phyloP scores from a whole-genome alignment of 768 basidiomycete genomes.

The Podaxis mareebaensis region DNA sequence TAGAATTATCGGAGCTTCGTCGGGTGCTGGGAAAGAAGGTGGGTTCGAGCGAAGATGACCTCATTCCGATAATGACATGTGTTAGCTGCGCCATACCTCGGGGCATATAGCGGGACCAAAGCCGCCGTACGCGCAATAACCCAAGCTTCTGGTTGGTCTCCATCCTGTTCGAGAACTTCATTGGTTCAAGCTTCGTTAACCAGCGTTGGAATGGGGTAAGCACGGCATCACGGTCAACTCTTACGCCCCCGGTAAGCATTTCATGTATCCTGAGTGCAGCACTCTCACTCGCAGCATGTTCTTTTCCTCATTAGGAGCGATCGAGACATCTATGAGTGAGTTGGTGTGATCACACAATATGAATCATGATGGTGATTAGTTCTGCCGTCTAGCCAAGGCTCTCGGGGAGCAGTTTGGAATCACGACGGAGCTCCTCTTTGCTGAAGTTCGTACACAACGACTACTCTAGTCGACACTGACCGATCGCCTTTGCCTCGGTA shows the following conservation, averaged over 20 bases:
- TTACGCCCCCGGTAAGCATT: conserved; percentile 23
- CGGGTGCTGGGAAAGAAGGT: conserved; percentile 39
- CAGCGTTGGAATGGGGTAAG: conserved; percentile 24
- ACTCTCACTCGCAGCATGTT: background rate
- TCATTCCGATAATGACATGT: background rate
- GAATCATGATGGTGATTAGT: background rate
- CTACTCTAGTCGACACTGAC: background rate
- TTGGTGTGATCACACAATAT: background rate
- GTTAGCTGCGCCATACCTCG: conserved; percentile 11
- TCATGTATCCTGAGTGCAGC: background rate
- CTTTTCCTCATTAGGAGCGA: background rate
- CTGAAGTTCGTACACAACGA: background rate
- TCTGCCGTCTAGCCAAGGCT: background rate
- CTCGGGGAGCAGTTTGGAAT: conserved; percentile 6
- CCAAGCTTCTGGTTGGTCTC: conserved; percentile 32
- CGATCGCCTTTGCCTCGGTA: too few relatives aligned
- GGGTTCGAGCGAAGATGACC: conserved; percentile 8
- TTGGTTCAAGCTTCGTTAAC: background rate
- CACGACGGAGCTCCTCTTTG: background rate
- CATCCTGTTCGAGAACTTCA: background rate
- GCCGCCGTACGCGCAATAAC: conserved; percentile 45
- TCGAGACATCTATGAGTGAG: conserved; percentile 8
- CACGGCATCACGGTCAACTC: conserved; percentile 28
- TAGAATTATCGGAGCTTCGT: conserved; percentile 40
- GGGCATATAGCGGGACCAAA: conserved; percentile 37